These are phyloP conservation scores for Fistulifera solaris DNA, from an alignment of 108 stramenopile species.

Conservation along the genomic window DNA sequence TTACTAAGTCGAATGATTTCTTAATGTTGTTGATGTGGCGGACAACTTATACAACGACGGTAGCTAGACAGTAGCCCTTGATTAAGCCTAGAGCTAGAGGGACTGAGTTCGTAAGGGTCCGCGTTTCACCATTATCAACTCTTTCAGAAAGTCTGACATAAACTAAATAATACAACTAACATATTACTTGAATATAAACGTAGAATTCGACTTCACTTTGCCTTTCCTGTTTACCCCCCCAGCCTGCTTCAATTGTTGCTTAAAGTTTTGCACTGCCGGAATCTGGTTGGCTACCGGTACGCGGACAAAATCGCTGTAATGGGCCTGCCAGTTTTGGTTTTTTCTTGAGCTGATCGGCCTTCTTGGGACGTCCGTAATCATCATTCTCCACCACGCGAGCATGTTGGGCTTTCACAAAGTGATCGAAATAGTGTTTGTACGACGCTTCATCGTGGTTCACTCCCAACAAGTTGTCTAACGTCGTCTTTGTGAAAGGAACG, in stretches of 20 bases:
- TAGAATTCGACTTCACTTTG: not conserved
- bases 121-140: no score
- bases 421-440: slow-evolving; percentile 31
- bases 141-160: no score
- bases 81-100: no score
- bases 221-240: not conserved
- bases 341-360: slow-evolving; percentile 20
- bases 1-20: no score
- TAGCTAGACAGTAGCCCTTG: no score
- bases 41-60: no score
- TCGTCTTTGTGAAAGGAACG: slow-evolving; percentile 36
- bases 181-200: no score
- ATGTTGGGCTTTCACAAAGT: slow-evolving; percentile 23
- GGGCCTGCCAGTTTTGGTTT: not conserved
- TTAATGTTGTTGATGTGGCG: no score
- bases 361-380: slow-evolving; percentile 3
- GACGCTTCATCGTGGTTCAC: slow-evolving; percentile 22
- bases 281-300: slow-evolving; percentile 24
- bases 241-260: slow-evolving; percentile 8
- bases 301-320: slow-evolving; percentile 21
- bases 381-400: slow-evolving; percentile 12
- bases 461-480: slow-evolving; percentile 37
- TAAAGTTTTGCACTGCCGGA: slow-evolving; percentile 22
- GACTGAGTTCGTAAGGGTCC: no score
- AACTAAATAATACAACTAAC: no score